Evolutionary conservation across 495 filamentous ascomycete genomes (phyloP), one percentile per base, ranked within the genome.

Genomic region (Aspergillus mulundensis): DNA sequence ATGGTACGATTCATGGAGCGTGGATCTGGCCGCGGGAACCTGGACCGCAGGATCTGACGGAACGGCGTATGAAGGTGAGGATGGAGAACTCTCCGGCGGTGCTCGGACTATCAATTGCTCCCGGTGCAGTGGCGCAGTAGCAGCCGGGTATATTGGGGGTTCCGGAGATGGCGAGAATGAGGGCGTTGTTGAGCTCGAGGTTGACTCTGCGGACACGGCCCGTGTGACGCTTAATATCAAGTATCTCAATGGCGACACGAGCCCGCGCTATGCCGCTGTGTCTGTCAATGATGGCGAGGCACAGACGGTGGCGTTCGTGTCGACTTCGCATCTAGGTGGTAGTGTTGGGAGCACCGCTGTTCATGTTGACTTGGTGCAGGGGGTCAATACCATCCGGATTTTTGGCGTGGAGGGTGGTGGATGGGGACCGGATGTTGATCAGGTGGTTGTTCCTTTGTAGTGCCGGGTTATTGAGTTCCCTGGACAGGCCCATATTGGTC

Each of bases 141-240:
- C 36, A 3, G 53, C 58, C 8, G 60, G 60, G 20, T 62, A 52
- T 36, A 16, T 62, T n/a, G 60, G 60, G 0, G 60, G 60, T 0
- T 55, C 52, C 7, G 57, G 40, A 48, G 10, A 47, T 30, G 60
- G 56, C 10, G 56, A 48, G 56, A 11, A 39, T 18, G n/a, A 40
- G 46, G 48, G 49, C 5, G 14, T 21, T 15, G 40, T 52, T 24
- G 14, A 20, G 0, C 11, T 47, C 1, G 23, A 47, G 44, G 21
- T n/a, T 18, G 44, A 47, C 11, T 23, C 3, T 36, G 12, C 32
- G 11, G 32, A 36, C 32, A 3, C 32, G 32, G 11, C 5, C 8
- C 32, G 25, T 3, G 24, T 30, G 23, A 39, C 16, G 10, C 53
- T 20, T 20, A 40, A 4, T 10, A 50, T 24, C 50, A 53, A 30